Evolutionary conservation across 345 rosid species (phyloP), one percentile per base, ranked within the genome.

Genomic region (Citrus unshiu): DNA sequence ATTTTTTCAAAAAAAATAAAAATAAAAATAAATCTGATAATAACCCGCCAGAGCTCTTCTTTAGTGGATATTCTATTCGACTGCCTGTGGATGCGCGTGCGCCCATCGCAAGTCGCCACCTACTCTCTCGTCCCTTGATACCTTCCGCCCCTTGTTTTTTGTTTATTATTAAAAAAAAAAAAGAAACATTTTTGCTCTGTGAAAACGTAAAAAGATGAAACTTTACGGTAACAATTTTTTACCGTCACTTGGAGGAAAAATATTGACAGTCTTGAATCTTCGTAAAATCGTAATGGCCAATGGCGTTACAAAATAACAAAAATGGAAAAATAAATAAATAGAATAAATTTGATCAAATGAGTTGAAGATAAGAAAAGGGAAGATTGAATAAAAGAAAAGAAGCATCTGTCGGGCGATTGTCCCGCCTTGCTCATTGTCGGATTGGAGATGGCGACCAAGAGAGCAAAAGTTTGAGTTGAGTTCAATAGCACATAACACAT

Each of bases 61-160:
- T 46, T 46, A 54, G 37, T 40, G 77, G 80, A 70, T 77, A 83
- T 63, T 67, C 81, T 70, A 70, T 78, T 75, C 78, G 18, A 62
- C 30, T 70, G 79, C 74, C 67, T 29, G 22, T 54, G 74, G 51
- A 46, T 13, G 18, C 51, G 51, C 83, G 68, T 68, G 60, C 58
- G 54, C 81, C 72, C 35, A 40, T 77, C 67, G 68, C 22, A 62
- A 62, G 27, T 35, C 65, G 83, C 85, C 85, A 83, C 81, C 79
- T 25, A 64, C 60, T 43, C 16, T 24, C 22, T 73, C n/a, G 6
- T n/a, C 35, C 64, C 63, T 21, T 62, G 73, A 78, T 51, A 57
- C 34, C 16, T 3, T 25, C 14, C 4, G 49, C 66, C n/a, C 76
- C 67, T n/a, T 65, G 24, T 3, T 65, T 57, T 57, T 73, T 58